Evolutionary conservation across 2,329 filamentous ascomycete genomes (phyloP).

Genomic region (Aspergillus versicolor): DNA sequence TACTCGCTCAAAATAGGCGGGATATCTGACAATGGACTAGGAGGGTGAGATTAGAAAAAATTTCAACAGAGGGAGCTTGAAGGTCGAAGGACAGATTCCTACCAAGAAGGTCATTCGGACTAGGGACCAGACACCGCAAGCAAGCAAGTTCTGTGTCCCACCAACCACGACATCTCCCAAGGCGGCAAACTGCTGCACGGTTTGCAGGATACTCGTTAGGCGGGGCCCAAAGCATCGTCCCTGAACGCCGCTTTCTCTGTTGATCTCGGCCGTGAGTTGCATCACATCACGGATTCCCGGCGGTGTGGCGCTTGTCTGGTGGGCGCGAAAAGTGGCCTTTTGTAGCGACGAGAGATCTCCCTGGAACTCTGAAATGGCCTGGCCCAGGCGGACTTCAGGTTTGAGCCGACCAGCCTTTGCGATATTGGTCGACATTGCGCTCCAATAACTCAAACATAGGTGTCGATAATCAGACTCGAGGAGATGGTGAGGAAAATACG

Average conservation of each 20-base stretch:
- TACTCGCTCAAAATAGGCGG: background rate
- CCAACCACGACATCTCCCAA: background rate
- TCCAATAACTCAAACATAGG: too few relatives aligned
- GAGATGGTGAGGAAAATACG: too few relatives aligned
- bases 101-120: background rate
- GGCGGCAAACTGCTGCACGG: background rate
- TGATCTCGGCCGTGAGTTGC: background rate
- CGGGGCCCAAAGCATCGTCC: background rate
- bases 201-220: background rate
- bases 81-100: too few relatives aligned
- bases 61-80: too few relatives aligned
- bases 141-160: background rate
- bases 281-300: background rate
- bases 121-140: background rate
- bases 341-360: background rate
- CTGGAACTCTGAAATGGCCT: conserved; percentile 5
- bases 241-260: background rate
- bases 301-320: background rate
- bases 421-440: background rate
- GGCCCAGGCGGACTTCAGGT: background rate
- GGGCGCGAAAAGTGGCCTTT: background rate
- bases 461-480: too few relatives aligned
- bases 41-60: too few relatives aligned
- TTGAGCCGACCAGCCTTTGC: background rate
- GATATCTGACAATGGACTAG: background rate